Percentiles rank a stretch among this genome's conserved stretches.
These are phyloP conservation scores for Boletus rubescentipes DNA, from an alignment of 768 basidiomycete species.

Conservation along the genomic window DNA sequence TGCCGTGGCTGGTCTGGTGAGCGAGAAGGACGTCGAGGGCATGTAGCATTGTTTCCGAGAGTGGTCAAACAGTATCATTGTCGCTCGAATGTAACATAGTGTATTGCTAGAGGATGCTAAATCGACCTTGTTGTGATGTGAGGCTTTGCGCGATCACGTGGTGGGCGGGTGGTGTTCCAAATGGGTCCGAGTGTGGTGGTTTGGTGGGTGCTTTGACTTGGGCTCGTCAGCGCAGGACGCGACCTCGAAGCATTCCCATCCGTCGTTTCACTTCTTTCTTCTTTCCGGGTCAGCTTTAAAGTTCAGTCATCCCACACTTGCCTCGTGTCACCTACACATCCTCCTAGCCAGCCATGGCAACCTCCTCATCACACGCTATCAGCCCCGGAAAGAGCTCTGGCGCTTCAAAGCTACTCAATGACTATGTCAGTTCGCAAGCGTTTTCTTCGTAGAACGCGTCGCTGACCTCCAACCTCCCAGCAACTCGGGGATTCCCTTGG, in stretches of 20 bases:
- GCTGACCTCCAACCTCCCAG: slow-evolving; percentile 38
- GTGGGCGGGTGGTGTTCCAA: slow-evolving; percentile 26
- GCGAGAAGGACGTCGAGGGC: not conserved
- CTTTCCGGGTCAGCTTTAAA: slow-evolving; percentile 10
- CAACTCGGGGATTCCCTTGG: slow-evolving; percentile 97
- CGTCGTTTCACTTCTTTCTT: slow-evolving; percentile 13
- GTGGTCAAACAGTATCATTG: not conserved
- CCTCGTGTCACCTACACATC: not conserved
- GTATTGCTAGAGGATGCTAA: not conserved
- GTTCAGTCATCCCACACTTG: not conserved
- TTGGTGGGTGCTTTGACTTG: slow-evolving; percentile 21
- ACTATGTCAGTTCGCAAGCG: slow-evolving; percentile 48
- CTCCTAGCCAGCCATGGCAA: slow-evolving; percentile 19
- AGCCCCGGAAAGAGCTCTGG: slow-evolving; percentile 31
- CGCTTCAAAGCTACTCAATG: slow-evolving; percentile 58
- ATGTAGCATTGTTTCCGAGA: not conserved
- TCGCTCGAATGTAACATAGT: not conserved
- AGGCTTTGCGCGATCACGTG: slow-evolving; percentile 25
- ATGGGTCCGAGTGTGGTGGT: slow-evolving; percentile 25
- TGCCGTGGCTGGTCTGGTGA: not conserved
- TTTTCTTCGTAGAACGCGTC: not conserved
- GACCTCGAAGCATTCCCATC: slow-evolving; percentile 23
- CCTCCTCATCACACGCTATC: slow-evolving; percentile 18
- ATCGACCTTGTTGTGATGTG: not conserved
- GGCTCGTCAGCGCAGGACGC: slow-evolving; percentile 38